Percentiles rank a stretch among this genome's conserved stretches.
Evolutionary conservation across 306 rosid species (phyloP).

Genomic region (Mucuna pruriens): DNA sequence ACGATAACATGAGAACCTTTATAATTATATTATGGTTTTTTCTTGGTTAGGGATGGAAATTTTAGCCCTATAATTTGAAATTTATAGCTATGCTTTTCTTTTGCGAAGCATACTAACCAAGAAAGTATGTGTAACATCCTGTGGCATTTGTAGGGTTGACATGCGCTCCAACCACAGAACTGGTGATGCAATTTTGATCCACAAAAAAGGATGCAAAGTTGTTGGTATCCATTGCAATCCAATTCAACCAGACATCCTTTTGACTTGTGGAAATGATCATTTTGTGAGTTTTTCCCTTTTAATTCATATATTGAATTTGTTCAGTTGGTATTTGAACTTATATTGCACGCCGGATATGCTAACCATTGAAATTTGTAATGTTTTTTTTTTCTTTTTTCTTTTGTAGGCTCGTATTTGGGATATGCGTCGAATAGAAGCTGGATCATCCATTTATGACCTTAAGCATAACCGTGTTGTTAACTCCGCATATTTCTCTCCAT

Average conservation of each 20-base stretch:
- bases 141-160: constrained; percentile 66
- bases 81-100: constrained; percentile 21
- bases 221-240: constrained; percentile 96
- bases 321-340: constrained; percentile 8
- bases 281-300: constrained; percentile 62
- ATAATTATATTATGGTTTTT: neutral
- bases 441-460: constrained; percentile 65
- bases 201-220: constrained; percentile 86
- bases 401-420: constrained; percentile 96
- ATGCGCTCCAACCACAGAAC: constrained; percentile 65
- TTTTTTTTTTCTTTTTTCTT: constrained; percentile 31
- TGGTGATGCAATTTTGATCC: constrained; percentile 80
- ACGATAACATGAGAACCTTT: neutral
- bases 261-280: constrained; percentile 96
- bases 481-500: constrained; percentile 89
- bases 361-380: constrained; percentile 4
- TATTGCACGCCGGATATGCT: constrained; percentile 1
- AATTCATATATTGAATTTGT: neutral
- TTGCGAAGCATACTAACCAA: neutral
- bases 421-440: constrained; percentile 71
- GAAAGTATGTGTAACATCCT: constrained; percentile 1
- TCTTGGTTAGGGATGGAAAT: constrained; percentile 21
- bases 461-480: constrained; percentile 84
- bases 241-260: constrained; percentile 83
- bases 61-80: neutral